Conservation (phyloP, 2,329 filamentous ascomycete genomes). For the Colletotrichum sansevieriae region DNA sequence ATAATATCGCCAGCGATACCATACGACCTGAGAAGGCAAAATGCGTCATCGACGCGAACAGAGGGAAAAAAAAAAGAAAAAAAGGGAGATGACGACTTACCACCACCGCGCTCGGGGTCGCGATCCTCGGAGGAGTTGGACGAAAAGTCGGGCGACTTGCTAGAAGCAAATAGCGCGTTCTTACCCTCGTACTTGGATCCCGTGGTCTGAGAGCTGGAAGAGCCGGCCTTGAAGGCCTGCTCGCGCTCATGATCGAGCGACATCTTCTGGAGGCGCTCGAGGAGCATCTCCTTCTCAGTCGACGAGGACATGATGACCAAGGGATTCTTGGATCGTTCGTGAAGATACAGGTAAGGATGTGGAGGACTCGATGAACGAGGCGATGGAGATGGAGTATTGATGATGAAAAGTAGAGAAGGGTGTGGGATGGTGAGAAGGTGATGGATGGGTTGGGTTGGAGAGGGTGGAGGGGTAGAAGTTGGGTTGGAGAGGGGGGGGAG, state of each 20-base stretch:
- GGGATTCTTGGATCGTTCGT: neutral
- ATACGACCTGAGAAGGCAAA: neutral
- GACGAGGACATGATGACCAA: constrained; percentile 22
- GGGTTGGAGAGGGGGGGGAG: neutral
- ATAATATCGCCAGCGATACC: no score
- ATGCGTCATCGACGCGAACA: neutral
- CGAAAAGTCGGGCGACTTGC: constrained; percentile 14
- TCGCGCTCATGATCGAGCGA: constrained; percentile 29
- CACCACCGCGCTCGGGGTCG: constrained; percentile 25
- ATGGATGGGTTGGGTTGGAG: neutral
- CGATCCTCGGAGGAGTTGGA: constrained; percentile 29
- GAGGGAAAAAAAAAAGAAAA: neutral
- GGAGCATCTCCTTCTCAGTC: constrained; percentile 26
- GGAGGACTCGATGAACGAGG: constrained; percentile 3
- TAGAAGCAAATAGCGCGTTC: neutral
- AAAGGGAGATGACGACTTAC: neutral
- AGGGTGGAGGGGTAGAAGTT: neutral
- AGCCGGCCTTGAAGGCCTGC: constrained; percentile 21
- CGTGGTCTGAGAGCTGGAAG: constrained; percentile 5
- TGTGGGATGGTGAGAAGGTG: neutral
- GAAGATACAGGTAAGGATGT: neutral
- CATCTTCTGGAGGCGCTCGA: constrained; percentile 33
- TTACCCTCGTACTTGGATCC: neutral
- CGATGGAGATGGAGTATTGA: constrained; percentile 6
- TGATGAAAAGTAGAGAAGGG: neutral